Conservation (phyloP, 2,329 filamentous ascomycete genomes). For the Pseudogymnoascus sp. region DNA sequence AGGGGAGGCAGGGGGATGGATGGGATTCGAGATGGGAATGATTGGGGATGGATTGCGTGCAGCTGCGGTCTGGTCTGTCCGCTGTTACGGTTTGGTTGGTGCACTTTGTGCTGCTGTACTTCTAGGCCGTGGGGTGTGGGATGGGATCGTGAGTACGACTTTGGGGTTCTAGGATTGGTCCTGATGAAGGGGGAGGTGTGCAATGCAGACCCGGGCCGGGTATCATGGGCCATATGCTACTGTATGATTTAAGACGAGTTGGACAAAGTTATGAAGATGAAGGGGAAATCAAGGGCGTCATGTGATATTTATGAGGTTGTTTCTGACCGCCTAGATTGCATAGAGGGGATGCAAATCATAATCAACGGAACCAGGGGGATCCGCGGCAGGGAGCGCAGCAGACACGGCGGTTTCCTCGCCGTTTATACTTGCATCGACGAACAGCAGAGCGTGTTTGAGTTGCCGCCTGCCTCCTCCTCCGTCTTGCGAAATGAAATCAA, state of each 20-base stretch:
- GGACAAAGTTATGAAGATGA: background rate
- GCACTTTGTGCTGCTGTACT: background rate
- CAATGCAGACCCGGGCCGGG: background rate
- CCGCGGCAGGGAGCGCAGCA: background rate
- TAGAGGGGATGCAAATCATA: background rate
- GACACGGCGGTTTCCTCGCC: background rate
- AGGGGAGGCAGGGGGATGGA: background rate
- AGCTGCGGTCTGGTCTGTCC: background rate
- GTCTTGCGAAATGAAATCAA: background rate
- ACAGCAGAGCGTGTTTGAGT: background rate
- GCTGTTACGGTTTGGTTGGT: background rate
- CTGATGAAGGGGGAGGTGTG: background rate
- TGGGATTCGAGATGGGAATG: background rate
- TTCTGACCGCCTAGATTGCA: background rate
- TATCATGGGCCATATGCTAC: background rate
- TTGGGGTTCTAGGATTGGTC: background rate
- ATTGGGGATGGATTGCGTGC: background rate
- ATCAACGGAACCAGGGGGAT: background rate
- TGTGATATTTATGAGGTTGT: background rate
- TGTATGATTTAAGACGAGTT: background rate
- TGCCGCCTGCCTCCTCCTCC: background rate
- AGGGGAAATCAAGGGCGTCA: background rate
- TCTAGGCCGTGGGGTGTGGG: background rate
- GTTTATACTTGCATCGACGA: background rate
- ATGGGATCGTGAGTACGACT: background rate